These are phyloP conservation scores for Boletus fagicola DNA, from an alignment of 768 basidiomycete genomes.

Conservation along the genomic window DNA sequence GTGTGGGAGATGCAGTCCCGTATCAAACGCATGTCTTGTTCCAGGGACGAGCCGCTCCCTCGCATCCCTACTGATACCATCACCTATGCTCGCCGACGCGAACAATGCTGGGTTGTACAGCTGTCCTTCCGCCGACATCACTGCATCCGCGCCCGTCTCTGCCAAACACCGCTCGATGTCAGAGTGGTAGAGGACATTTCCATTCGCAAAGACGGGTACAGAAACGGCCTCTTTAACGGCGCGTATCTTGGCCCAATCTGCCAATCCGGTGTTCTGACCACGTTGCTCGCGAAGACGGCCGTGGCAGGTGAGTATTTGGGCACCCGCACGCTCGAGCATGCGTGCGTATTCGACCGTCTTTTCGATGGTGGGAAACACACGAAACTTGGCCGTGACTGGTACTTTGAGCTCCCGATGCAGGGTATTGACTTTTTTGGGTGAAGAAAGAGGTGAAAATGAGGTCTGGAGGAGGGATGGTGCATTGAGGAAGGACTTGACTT, in stretches of 20 bases:
- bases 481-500: constrained; percentile 23
- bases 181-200: constrained; percentile 86
- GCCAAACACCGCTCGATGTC: constrained; percentile 79
- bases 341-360: constrained; percentile 92
- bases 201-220: constrained; percentile 95
- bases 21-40: constrained; percentile 28
- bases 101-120: constrained; percentile 91
- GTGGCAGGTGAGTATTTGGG: constrained; percentile 93
- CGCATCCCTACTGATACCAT: background rate
- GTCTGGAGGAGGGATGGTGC: background rate
- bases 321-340: constrained; percentile 94
- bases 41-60: background rate
- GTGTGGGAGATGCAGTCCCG: constrained; percentile 52
- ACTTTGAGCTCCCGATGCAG: constrained; percentile 80
- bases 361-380: constrained; percentile 81
- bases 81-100: constrained; percentile 32
- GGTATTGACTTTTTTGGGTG: constrained; percentile 61
- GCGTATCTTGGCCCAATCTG: constrained; percentile 86
- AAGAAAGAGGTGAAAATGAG: background rate
- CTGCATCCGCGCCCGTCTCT: constrained; percentile 84
- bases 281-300: constrained; percentile 90
- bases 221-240: constrained; percentile 89
- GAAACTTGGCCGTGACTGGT: constrained; percentile 97
- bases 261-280: constrained; percentile 80
- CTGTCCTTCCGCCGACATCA: constrained; percentile 95